phyloP scores from a whole-genome alignment of 345 rosid genomes.

The Abelmoschus esculentus region DNA sequence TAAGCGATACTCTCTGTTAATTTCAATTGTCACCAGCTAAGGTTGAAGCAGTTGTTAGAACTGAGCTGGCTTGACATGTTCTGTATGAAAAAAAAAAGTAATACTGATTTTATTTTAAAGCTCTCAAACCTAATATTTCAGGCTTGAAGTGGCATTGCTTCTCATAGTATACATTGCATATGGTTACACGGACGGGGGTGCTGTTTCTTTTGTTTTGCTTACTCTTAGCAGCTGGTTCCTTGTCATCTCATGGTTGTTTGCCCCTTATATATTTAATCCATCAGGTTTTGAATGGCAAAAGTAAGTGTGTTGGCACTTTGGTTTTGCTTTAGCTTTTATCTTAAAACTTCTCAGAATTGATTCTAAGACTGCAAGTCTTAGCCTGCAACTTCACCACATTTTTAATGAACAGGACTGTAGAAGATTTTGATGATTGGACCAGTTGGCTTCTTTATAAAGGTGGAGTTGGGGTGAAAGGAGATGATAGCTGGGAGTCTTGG shows the following conservation, averaged over 20 bases:
- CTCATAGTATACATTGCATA: slow-evolving; percentile 91
- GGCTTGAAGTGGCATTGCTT: slow-evolving; percentile 94
- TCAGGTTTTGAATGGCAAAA: slow-evolving; percentile 99
- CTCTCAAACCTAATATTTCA: slow-evolving; percentile 26
- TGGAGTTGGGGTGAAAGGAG: slow-evolving; percentile 98
- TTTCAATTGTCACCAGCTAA: not conserved
- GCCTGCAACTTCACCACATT: not conserved
- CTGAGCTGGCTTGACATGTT: not conserved
- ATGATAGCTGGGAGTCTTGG: slow-evolving; percentile 98
- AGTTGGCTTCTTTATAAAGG: slow-evolving; percentile 98
- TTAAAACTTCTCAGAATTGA: not conserved
- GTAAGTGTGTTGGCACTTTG: slow-evolving; percentile 36
- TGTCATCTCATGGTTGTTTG: slow-evolving; percentile 96
- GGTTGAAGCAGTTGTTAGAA: not conserved
- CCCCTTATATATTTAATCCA: slow-evolving; percentile 98
- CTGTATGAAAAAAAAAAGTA: slow-evolving; percentile 5
- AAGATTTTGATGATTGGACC: slow-evolving; percentile 96
- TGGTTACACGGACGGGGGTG: slow-evolving; percentile 72
- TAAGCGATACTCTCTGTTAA: slow-evolving; percentile 31
- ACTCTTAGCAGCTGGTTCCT: slow-evolving; percentile 98
- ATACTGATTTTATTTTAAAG: slow-evolving; percentile 8
- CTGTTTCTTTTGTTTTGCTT: slow-evolving; percentile 61
- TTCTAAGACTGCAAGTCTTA: not conserved
- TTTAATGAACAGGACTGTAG: slow-evolving; percentile 68
- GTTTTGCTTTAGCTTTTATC: slow-evolving; percentile 1